phyloP scores from a whole-genome alignment of 176 grass and related monocot genomes.

The Puya raimondii region DNA sequence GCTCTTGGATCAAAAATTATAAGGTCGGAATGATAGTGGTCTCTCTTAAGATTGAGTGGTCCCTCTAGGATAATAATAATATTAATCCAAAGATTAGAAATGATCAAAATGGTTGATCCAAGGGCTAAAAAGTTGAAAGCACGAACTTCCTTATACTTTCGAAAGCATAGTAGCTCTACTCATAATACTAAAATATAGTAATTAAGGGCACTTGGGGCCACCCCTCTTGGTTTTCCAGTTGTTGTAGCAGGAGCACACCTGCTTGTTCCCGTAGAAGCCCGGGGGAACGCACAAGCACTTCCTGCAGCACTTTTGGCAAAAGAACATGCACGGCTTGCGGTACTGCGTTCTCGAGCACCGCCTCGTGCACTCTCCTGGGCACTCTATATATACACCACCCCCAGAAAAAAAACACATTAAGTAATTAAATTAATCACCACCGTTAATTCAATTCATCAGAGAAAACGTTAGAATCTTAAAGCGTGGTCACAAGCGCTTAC shows the following conservation, averaged over 20 bases:
- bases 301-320: slow-evolving; percentile 39
- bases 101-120: too few relatives aligned
- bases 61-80: too few relatives aligned
- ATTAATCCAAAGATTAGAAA: too few relatives aligned
- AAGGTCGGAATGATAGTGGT: too few relatives aligned
- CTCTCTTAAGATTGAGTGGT: too few relatives aligned
- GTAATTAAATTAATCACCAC: background rate
- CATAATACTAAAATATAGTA: too few relatives aligned
- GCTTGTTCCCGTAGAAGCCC: slow-evolving; percentile 42
- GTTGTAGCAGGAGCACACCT: slow-evolving; percentile 43
- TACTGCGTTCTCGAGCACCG: slow-evolving; percentile 32
- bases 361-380: slow-evolving; percentile 22
- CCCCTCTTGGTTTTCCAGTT: slow-evolving; percentile 52
- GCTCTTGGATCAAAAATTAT: too few relatives aligned
- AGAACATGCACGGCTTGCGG: slow-evolving; percentile 38
- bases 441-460: slow-evolving; percentile 4
- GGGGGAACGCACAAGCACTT: slow-evolving; percentile 35
- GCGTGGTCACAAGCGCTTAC: slow-evolving; percentile 12
- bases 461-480: background rate
- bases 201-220: slow-evolving; percentile 39
- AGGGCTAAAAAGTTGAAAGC: too few relatives aligned
- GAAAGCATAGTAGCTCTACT: too few relatives aligned
- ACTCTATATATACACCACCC: slow-evolving; percentile 18
- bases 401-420: background rate
- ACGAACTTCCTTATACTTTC: too few relatives aligned